Conservation (phyloP, 768 basidiomycete species). For the Clitopilus passeckerianus region DNA sequence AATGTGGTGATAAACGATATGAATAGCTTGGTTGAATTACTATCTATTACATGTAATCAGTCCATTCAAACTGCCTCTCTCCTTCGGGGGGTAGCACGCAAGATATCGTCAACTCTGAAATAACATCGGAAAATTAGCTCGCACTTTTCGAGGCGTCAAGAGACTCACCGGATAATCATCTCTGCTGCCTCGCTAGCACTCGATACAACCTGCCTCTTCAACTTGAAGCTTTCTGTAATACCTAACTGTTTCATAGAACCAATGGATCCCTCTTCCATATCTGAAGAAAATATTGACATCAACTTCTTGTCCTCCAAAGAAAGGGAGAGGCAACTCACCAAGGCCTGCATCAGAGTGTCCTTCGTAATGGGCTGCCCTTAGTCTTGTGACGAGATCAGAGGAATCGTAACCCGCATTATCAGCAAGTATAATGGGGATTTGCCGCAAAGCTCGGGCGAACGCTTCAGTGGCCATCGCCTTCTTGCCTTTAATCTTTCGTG, state of each 20-base stretch:
- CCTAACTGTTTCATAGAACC: constrained; percentile 87
- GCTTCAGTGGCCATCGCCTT: constrained; percentile 94
- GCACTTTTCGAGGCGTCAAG: background rate
- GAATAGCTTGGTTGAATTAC: background rate
- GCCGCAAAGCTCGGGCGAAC: constrained; percentile 82
- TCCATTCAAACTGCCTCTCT: constrained; percentile 66
- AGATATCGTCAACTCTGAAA: constrained; percentile 84
- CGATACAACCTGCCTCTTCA: constrained; percentile 91
- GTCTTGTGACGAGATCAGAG: constrained; percentile 85
- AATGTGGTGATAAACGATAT: too few species aligned
- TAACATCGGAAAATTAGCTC: background rate
- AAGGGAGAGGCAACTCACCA: constrained; percentile 43
- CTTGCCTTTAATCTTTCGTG: constrained; percentile 83
- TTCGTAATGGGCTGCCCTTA: constrained; percentile 93
- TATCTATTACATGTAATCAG: background rate
- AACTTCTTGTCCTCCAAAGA: background rate
- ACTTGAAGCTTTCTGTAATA: constrained; percentile 94
- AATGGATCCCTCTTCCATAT: constrained; percentile 84
- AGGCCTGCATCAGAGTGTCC: constrained; percentile 84
- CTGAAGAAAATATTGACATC: constrained; percentile 20
- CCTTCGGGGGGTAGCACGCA: constrained; percentile 79
- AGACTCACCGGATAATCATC: constrained; percentile 89
- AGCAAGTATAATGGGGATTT: constrained; percentile 94
- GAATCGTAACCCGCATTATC: constrained; percentile 99
- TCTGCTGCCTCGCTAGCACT: constrained; percentile 96